Percentiles rank a stretch among this genome's conserved stretches.
Conservation (phyloP, 768 basidiomycete species). For the Trametes maxima region DNA sequence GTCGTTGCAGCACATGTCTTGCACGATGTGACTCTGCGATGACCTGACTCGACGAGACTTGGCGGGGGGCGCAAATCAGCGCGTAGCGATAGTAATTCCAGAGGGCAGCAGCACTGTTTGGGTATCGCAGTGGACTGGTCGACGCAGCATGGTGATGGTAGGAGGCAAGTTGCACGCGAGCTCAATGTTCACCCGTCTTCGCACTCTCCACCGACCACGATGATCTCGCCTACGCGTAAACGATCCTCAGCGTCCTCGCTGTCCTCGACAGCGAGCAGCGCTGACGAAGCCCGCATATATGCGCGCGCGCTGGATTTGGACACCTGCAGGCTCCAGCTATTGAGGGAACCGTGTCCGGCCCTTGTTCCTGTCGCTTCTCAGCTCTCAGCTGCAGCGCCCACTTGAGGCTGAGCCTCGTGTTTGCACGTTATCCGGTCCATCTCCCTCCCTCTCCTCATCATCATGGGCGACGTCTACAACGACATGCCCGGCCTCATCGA, state of each 20-base stretch:
- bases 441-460: background rate
- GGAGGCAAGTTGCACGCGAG: background rate
- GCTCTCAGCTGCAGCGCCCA: conserved; percentile 7
- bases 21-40: no score
- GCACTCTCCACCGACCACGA: background rate
- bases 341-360: no score
- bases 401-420: conserved; percentile 17
- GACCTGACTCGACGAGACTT: no score
- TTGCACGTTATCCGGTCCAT: conserved; percentile 11
- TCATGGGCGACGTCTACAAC: conserved; percentile 17
- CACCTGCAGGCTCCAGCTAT: no score
- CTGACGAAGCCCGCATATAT: background rate
- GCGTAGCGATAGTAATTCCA: no score
- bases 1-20: no score
- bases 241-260: background rate
- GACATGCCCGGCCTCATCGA: conserved; percentile 27
- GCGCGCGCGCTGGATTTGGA: no score
- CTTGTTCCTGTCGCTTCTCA: background rate
- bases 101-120: no score
- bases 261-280: background rate
- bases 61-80: no score
- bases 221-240: conserved; percentile 2
- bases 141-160: conserved; percentile 3
- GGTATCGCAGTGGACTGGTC: background rate
- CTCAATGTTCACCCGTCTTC: background rate